Percentiles rank a stretch among this genome's conserved stretches.
phyloP scores from a whole-genome alignment of 495 filamentous ascomycete genomes.

The Trichocladium uniseriatum region DNA sequence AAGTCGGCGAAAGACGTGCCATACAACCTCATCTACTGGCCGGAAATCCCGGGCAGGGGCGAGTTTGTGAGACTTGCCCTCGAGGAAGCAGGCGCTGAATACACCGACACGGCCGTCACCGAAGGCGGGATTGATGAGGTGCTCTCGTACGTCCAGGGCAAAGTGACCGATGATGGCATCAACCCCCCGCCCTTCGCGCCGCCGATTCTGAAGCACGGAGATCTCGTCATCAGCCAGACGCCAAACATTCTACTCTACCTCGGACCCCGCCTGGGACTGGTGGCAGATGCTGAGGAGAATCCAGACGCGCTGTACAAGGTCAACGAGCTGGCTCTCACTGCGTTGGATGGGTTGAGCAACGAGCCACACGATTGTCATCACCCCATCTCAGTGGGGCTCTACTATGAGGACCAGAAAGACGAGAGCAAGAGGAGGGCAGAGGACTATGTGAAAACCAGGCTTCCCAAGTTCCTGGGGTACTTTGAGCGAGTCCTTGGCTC shows the following conservation, averaged over 20 bases:
- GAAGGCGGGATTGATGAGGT: constrained; percentile 32
- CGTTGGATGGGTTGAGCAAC: constrained; percentile 54
- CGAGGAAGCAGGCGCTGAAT: constrained; percentile 50
- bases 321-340: constrained; percentile 51
- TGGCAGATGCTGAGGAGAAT: constrained; percentile 29
- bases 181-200: constrained; percentile 56
- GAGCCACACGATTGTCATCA: constrained; percentile 63
- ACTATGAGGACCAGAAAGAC: constrained; percentile 60
- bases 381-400: constrained; percentile 44
- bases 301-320: constrained; percentile 43
- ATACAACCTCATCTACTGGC: constrained; percentile 57
- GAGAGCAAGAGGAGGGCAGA: constrained; percentile 43
- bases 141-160: constrained; percentile 23
- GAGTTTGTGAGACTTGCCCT: constrained; percentile 56
- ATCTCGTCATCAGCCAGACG: constrained; percentile 52
- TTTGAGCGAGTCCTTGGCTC: constrained; percentile 52
- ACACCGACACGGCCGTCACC: constrained; percentile 47
- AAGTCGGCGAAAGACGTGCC: constrained; percentile 34
- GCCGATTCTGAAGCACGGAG: constrained; percentile 49
- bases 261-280: constrained; percentile 44
- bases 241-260: constrained; percentile 58
- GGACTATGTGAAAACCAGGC: constrained; percentile 46
- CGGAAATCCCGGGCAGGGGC: constrained; percentile 53
- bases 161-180: constrained; percentile 29
- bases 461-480: constrained; percentile 58